Evolutionary conservation across 805 yeast species (phyloP), one percentile per base, ranked within the genome.

Genomic region (Sugiyamaella marilandica): DNA sequence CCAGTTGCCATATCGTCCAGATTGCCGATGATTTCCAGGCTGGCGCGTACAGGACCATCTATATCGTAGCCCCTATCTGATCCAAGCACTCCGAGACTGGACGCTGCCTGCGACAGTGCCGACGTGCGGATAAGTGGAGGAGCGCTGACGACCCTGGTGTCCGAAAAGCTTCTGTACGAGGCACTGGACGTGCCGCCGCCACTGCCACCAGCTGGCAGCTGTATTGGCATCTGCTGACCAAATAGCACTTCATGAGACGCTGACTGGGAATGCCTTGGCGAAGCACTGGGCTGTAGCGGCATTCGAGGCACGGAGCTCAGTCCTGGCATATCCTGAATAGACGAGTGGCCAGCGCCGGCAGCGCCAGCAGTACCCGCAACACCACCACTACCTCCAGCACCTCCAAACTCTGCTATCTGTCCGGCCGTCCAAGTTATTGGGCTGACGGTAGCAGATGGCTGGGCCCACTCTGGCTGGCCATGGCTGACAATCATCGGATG

Each of bases 1-100:
- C 70, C 61, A 36, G 63, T 62, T 0, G 75, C 67, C 73, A 79
- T 71, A 1, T 60, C 54, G 45, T 63, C 64, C 47, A 70, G 61
- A 41, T 66, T 59, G 18, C 67, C 65, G 5, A 53, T 39, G 16
- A 67, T 61, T 19, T 66, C 66, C 19, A 67, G 57, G 18, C 60
- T 53, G 24, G 70, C 70, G 16, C 65, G 59, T 18, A 47, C 44
- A 14, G 57, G 55, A 44, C 45, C 31, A 49, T 19, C 44, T 32
- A 16, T n/a, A 9, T 50, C 54, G 24, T 29, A 13, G 21, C 46
- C 49, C 16, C 47, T 48, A 21, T 47, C 45, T 29, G 24, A 32
- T 10, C 45, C 47, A 14, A 37, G 41, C 11, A 45, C 16, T 4
- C 62, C 59, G 8, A 54, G 50, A 39, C 57, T 52, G 19, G 61